phyloP scores from a whole-genome alignment of 495 filamentous ascomycete species.

The Annulohypoxylon bovei region DNA sequence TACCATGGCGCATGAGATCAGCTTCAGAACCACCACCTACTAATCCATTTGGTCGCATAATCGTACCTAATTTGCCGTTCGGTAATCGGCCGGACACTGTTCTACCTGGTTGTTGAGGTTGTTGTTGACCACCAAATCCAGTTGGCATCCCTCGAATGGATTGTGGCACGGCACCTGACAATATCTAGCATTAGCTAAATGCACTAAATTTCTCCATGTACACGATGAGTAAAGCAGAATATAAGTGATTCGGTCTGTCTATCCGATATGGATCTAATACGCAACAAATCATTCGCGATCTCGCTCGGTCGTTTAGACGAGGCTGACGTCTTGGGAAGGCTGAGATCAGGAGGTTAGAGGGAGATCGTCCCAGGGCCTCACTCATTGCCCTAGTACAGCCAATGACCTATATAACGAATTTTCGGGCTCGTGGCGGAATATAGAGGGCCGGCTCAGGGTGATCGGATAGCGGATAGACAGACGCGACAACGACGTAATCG shows the following conservation, averaged over 20 bases:
- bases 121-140: slow-evolving; percentile 73
- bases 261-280: slow-evolving; percentile 7
- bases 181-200: slow-evolving; percentile 46
- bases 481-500: slow-evolving; percentile 36
- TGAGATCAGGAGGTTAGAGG: slow-evolving; percentile 14
- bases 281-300: slow-evolving; percentile 13
- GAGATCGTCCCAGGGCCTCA: not conserved
- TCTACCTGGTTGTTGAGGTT: slow-evolving; percentile 68
- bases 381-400: not conserved
- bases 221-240: slow-evolving; percentile 1
- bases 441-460: slow-evolving; percentile 2
- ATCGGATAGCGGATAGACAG: not conserved
- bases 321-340: slow-evolving; percentile 33
- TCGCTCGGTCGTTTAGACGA: slow-evolving; percentile 21
- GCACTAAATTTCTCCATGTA: slow-evolving; percentile 7
- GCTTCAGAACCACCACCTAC: slow-evolving; percentile 38
- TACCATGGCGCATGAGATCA: slow-evolving; percentile 43
- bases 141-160: slow-evolving; percentile 73
- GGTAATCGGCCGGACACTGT: slow-evolving; percentile 75
- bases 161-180: slow-evolving; percentile 72
- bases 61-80: slow-evolving; percentile 77
- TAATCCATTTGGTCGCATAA: slow-evolving; percentile 10
- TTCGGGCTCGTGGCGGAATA: slow-evolving; percentile 8
- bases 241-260: slow-evolving; percentile 8
- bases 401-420: slow-evolving; percentile 8